Evolutionary conservation across 2,329 filamentous ascomycete species (phyloP).

Genomic region (Penicillium olsonii): DNA sequence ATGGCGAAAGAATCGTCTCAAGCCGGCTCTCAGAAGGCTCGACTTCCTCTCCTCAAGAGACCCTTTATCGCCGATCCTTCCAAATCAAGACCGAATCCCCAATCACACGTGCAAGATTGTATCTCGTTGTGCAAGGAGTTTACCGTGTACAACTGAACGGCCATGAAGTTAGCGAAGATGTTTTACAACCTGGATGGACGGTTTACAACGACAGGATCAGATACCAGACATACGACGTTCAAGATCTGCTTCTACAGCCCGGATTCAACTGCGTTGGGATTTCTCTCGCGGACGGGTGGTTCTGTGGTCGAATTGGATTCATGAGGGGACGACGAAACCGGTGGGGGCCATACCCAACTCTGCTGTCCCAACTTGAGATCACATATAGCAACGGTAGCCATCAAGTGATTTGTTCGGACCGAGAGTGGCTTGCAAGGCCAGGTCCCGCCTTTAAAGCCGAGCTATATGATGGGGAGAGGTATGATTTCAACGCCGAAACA

Average conservation of each 20-base stretch:
- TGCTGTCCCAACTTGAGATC: constrained; percentile 16
- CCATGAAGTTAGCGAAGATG: constrained; percentile 14
- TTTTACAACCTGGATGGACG: constrained; percentile 53
- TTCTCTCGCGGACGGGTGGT: constrained; percentile 55
- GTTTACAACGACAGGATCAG: constrained; percentile 51
- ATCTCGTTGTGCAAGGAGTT: too few relatives aligned
- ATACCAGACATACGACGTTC: constrained; percentile 57
- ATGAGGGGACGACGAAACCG: constrained; percentile 14
- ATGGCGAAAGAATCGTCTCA: too few relatives aligned
- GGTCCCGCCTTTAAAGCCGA: neutral
- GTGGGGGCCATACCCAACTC: constrained; percentile 15
- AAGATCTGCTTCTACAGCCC: constrained; percentile 36
- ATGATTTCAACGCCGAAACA: neutral
- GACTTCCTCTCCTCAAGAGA: too few relatives aligned
- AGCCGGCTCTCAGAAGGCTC: too few relatives aligned
- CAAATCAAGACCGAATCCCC: too few relatives aligned
- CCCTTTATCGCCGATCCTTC: too few relatives aligned
- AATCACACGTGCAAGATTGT: too few relatives aligned
- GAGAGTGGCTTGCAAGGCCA: neutral
- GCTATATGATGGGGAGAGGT: neutral
- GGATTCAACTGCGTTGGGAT: constrained; percentile 45
- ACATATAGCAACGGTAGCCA: neutral
- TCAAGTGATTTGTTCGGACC: neutral
- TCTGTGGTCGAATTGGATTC: constrained; percentile 33
- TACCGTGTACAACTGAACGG: neutral